A percentile compares a stretch with the other conserved stretches of the same genome.
phyloP scores from a whole-genome alignment of 805 yeast species.

The Cyberlindnera petersonii region DNA sequence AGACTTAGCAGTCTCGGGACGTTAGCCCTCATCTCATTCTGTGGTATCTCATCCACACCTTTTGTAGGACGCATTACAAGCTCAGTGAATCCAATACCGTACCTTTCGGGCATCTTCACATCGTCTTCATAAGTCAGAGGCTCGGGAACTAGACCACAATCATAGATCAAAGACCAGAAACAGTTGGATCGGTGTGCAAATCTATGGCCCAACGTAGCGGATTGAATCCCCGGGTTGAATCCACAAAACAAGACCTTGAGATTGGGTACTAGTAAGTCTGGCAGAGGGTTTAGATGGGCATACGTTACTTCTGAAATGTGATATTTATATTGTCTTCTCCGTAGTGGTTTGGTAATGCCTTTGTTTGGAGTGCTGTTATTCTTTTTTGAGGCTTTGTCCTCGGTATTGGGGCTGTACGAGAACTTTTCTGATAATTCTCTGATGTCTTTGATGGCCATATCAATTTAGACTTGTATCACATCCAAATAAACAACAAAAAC shows the following conservation, averaged over 20 bases:
- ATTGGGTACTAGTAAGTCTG: constrained; percentile 20
- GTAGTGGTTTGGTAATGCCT: too few species aligned
- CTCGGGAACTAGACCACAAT: constrained; percentile 40
- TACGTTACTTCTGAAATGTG: constrained; percentile 15
- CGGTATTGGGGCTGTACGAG: too few species aligned
- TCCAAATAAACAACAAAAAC: too few species aligned
- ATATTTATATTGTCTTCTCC: too few species aligned
- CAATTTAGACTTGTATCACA: too few species aligned
- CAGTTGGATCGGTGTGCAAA: constrained; percentile 68
- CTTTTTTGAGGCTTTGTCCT: too few species aligned
- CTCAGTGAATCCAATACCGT: constrained; percentile 66
- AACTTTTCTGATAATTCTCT: too few species aligned
- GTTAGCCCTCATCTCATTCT: constrained; percentile 48
- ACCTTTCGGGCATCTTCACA: constrained; percentile 34
- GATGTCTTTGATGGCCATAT: too few species aligned
- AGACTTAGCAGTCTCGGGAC: constrained; percentile 50
- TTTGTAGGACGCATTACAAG: constrained; percentile 61
- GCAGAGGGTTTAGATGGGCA: constrained; percentile 22
- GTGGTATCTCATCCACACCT: constrained; percentile 50
- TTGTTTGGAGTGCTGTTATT: too few species aligned
- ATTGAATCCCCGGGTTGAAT: constrained; percentile 65
- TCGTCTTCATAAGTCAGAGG: constrained; percentile 36
- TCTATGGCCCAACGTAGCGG: constrained; percentile 60
- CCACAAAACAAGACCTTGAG: constrained; percentile 57
- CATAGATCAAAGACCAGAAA: constrained; percentile 63